Base-by-base conservation (phyloP, 2,329 filamentous ascomycete species). In the Blastomyces parvus region DNA sequence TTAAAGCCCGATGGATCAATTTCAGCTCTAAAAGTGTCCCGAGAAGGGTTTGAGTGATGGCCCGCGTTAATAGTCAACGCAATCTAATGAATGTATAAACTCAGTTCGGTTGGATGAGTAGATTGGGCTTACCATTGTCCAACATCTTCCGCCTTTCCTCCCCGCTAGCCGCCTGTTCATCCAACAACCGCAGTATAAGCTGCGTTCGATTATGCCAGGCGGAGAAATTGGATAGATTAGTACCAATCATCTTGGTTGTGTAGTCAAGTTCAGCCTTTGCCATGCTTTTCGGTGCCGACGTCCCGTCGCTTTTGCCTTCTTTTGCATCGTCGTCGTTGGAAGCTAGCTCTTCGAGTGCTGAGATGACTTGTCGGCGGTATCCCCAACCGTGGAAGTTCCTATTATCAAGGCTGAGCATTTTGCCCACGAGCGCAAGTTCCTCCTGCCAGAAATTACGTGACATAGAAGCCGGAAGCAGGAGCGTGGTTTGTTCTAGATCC, bases 321-420 rank as follows among this genome's bases (percentile, higher is more conserved):
- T 42, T 67, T 30, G 36, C 36, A 38, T 71, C 66, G 22, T 70
- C 67, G 2, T 70, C 66, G 3, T 70, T 70, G 8, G 25, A 74
- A 63, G 62, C 83, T 62, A 59, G 40, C 38, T 33, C 84, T 74
- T 96, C 90, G 1, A 97, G 81, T 64, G 86, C 83, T n/a, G 82
- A 78, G 2, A 97, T 86, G 5, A 97, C 86, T 62, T 86, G 84
- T 57, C 91, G 86, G 61, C 94, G 83, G 74, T 99, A 99, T 53
- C 88, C 87, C 94, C 94, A 99, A 40, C 93, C 94, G 73, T 97
- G 94, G 73, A 97, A 99, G 73, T 99, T 99, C 60, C 94, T 86
- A 66, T 84, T 88, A 75, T 99, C 94, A 61, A 87, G 85, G 64
- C 81, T 84, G 56, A 99, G 82, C 92, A 99, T 96, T 77, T 95